Conservation (phyloP, 352 stramenopile species). For the Pythium sp. region DNA sequence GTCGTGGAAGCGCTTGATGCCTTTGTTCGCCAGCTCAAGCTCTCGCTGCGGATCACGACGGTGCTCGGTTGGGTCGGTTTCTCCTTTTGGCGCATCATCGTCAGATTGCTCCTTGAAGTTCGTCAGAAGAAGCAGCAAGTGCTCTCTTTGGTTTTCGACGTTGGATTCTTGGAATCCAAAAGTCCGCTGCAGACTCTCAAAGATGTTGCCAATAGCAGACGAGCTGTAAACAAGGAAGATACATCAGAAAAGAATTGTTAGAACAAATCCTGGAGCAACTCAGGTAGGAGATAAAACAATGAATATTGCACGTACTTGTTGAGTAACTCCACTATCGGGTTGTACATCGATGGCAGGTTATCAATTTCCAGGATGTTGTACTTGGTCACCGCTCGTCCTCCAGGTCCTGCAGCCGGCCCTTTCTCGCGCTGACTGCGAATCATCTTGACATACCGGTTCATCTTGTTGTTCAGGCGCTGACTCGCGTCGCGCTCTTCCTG, state of each 20-base stretch:
- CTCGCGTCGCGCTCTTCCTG: slow-evolving; percentile 72
- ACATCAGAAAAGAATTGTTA: slow-evolving; percentile 10
- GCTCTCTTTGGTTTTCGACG: slow-evolving; percentile 73
- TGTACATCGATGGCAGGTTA: slow-evolving; percentile 63
- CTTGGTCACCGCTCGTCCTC: slow-evolving; percentile 39
- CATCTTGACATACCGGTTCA: slow-evolving; percentile 87
- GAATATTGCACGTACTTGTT: slow-evolving; percentile 34
- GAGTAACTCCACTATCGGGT: slow-evolving; percentile 50
- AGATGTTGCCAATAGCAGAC: slow-evolving; percentile 67
- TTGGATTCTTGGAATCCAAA: slow-evolving; percentile 95
- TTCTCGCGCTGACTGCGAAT: slow-evolving; percentile 79
- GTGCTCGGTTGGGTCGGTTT: slow-evolving; percentile 33
- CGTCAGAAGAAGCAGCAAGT: slow-evolving; percentile 75
- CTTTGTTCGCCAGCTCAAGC: slow-evolving; percentile 69
- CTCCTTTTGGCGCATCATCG: slow-evolving; percentile 33
- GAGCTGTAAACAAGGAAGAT: slow-evolving; percentile 24
- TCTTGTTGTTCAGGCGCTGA: slow-evolving; percentile 78
- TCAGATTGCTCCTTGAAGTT: slow-evolving; percentile 80
- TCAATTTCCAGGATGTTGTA: slow-evolving; percentile 78
- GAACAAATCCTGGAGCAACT: background rate
- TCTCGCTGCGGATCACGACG: slow-evolving; percentile 68
- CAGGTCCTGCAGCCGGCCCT: slow-evolving; percentile 25
- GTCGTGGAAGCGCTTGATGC: slow-evolving; percentile 70
- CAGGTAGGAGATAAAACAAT: background rate
- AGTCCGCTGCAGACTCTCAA: slow-evolving; percentile 92